phyloP scores from a whole-genome alignment of 129 eudicot genomes.

The Rutidosis leptorrhynchoides region DNA sequence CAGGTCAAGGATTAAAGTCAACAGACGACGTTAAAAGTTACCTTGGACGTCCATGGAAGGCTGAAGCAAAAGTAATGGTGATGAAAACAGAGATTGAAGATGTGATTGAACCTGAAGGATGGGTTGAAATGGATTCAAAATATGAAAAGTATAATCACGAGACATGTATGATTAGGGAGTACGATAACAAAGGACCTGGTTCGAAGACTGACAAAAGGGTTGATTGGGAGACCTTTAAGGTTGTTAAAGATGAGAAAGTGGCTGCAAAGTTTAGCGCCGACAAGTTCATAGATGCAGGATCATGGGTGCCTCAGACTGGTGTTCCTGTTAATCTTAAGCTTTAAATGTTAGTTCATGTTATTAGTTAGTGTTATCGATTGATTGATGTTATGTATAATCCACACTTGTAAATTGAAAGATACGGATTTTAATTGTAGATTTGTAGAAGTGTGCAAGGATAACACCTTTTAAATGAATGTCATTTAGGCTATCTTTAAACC shows the following conservation, averaged over 20 bases:
- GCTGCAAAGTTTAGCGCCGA: slow-evolving; percentile 26
- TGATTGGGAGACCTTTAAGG: slow-evolving; percentile 26
- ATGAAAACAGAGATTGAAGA: slow-evolving; percentile 42
- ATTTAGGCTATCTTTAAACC: neutral
- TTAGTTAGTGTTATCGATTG: slow-evolving; percentile 5
- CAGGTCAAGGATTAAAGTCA: slow-evolving; percentile 22
- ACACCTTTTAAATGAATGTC: neutral
- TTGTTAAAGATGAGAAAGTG: slow-evolving; percentile 17
- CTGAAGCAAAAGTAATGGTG: slow-evolving; percentile 28
- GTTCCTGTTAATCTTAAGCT: slow-evolving; percentile 22
- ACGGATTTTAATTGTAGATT: neutral
- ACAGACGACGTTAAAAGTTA: slow-evolving; percentile 29
- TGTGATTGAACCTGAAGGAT: slow-evolving; percentile 51
- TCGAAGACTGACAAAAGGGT: slow-evolving; percentile 24
- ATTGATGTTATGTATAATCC: slow-evolving; percentile 3
- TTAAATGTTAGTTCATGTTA: slow-evolving; percentile 1
- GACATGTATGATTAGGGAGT: slow-evolving; percentile 39
- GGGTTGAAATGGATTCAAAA: slow-evolving; percentile 18
- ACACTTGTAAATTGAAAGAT: slow-evolving; percentile 2
- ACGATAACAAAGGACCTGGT: slow-evolving; percentile 47
- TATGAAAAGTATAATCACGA: slow-evolving; percentile 19
- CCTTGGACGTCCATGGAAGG: slow-evolving; percentile 55
- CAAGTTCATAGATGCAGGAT: slow-evolving; percentile 29
- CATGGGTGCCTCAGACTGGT: slow-evolving; percentile 35
- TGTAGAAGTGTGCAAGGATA: neutral